Evolutionary conservation across 805 yeast species (phyloP).

Genomic region (Priceomyces castillae): DNA sequence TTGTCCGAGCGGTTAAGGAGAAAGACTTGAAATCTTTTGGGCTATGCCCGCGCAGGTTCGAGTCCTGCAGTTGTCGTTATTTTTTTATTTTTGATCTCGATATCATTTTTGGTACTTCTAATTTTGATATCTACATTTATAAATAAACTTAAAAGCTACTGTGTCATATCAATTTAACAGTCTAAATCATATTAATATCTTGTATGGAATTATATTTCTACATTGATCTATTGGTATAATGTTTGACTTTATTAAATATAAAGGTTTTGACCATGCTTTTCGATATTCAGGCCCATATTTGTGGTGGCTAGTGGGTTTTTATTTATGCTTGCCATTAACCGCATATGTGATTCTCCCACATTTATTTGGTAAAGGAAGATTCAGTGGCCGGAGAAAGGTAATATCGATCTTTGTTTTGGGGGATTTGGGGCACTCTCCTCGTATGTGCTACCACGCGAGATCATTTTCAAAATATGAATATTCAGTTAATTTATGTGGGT

Average conservation of each 20-base stretch:
- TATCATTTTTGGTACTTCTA: no score
- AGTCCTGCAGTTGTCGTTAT: slow-evolving; percentile 45
- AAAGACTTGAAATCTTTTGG: slow-evolving; percentile 44
- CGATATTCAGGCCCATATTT: slow-evolving; percentile 36
- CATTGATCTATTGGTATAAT: neutral
- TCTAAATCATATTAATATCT: neutral
- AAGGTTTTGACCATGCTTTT: slow-evolving; percentile 20
- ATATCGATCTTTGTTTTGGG: slow-evolving; percentile 84
- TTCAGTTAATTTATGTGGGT: slow-evolving; percentile 83
- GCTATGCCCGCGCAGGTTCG: slow-evolving; percentile 47
- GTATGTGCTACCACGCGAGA: slow-evolving; percentile 87
- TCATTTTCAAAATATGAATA: slow-evolving; percentile 70
- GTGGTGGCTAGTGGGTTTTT: slow-evolving; percentile 44
- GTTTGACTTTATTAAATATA: slow-evolving; percentile 12
- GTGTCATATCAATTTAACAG: no score
- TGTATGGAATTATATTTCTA: neutral
- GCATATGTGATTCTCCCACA: slow-evolving; percentile 42
- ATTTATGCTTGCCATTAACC: slow-evolving; percentile 44
- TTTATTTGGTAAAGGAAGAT: slow-evolving; percentile 21
- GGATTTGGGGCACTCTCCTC: slow-evolving; percentile 91
- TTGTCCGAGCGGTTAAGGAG: slow-evolving; percentile 46
- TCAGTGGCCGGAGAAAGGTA: slow-evolving; percentile 38
- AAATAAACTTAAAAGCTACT: no score
- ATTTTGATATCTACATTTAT: no score
- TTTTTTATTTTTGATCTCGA: slow-evolving; percentile 14